Conservation (phyloP, 2,329 filamentous ascomycete species). For the Colletotrichum neosansevieriae region DNA sequence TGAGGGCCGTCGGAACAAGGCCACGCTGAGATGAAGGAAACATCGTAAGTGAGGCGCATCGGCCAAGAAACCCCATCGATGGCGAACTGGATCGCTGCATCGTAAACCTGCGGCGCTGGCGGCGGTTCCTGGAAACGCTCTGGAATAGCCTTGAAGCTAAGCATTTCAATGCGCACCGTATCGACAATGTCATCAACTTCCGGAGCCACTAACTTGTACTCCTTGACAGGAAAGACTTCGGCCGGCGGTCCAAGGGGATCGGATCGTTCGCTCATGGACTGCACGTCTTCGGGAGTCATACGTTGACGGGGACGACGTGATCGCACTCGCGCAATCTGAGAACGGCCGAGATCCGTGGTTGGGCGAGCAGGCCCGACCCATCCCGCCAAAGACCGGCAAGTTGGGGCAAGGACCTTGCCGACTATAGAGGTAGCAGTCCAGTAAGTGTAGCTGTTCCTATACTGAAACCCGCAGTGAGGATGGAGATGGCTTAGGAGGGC, state of each 20-base stretch:
- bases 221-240: constrained; percentile 72
- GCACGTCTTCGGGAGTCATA: constrained; percentile 70
- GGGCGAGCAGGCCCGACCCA: constrained; percentile 81
- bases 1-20: constrained; percentile 74
- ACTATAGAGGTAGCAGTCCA: constrained; percentile 80
- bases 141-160: constrained; percentile 66
- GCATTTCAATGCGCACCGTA: constrained; percentile 76
- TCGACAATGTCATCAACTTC: constrained; percentile 70
- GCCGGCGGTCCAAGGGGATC: constrained; percentile 76
- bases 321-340: constrained; percentile 78
- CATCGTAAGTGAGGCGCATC: constrained; percentile 71
- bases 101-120: constrained; percentile 62
- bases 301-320: constrained; percentile 68
- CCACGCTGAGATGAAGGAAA: constrained; percentile 75
- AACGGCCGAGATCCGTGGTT: constrained; percentile 73
- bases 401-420: constrained; percentile 80
- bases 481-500: constrained; percentile 76
- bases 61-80: constrained; percentile 74
- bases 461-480: constrained; percentile 80
- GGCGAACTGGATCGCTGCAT: constrained; percentile 73
- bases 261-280: constrained; percentile 75
- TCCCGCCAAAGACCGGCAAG: constrained; percentile 76
- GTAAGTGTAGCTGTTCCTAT: constrained; percentile 79
- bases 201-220: constrained; percentile 73
- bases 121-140: constrained; percentile 41